Conservation (phyloP, 1,284 basidiomycete genomes). For the Leccinum angustisporum region DNA sequence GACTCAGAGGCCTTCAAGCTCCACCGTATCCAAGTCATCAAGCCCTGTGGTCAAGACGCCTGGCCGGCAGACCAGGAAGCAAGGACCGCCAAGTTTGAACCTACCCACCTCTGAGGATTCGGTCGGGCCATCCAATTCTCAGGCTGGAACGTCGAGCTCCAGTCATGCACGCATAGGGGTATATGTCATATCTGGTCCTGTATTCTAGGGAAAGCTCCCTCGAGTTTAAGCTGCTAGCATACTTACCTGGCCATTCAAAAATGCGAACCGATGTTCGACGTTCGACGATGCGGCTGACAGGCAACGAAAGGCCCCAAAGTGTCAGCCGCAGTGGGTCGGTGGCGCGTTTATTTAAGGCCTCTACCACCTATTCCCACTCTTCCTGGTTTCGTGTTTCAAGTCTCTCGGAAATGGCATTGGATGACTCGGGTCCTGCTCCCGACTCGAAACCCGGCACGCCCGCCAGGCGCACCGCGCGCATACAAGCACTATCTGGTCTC, state of each 20-base stretch:
- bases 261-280: too few relatives aligned
- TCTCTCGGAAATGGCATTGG: conserved; percentile 15
- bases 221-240: too few relatives aligned
- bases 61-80: too few relatives aligned
- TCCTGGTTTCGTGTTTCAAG: not conserved
- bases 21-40: too few relatives aligned
- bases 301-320: too few relatives aligned
- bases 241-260: too few relatives aligned
- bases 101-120: not conserved
- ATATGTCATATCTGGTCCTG: too few relatives aligned
- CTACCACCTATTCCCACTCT: not conserved
- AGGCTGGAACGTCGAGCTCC: not conserved
- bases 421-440: not conserved
- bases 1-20: too few relatives aligned
- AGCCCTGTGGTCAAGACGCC: too few relatives aligned
- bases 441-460: conserved; percentile 16
- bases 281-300: conserved; percentile 12
- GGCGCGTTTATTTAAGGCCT: conserved; percentile 9
- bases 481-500: conserved; percentile 19
- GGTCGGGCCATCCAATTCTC: too few relatives aligned
- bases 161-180: not conserved
- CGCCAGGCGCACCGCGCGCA: conserved; percentile 12
- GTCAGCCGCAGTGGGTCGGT: conserved; percentile 15
- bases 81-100: not conserved
- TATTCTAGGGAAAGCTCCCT: too few relatives aligned